Percentiles rank a stretch among this genome's conserved stretches.
Conservation (phyloP, 23 red algal genomes). For the Agarophyton chilense region DNA sequence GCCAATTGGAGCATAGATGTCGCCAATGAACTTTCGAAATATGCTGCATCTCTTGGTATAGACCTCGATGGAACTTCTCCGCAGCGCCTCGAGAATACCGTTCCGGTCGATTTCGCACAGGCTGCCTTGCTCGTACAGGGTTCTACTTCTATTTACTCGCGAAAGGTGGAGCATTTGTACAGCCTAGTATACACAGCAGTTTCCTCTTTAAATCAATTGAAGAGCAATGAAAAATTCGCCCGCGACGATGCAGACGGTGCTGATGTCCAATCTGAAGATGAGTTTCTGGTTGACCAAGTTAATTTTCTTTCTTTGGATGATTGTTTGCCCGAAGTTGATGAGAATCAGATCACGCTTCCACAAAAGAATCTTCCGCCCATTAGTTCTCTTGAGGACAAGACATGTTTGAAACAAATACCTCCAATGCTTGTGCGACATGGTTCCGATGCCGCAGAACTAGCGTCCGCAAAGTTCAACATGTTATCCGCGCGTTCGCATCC, state of each 20-base stretch:
- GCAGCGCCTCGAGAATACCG: neutral
- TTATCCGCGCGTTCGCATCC: conserved; percentile 39
- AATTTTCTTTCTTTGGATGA: conserved; percentile 53
- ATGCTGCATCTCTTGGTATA: conserved; percentile 38
- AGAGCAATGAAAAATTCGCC: neutral
- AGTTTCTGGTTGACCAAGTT: conserved; percentile 20
- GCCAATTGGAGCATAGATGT: conserved; percentile 82
- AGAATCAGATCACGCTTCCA: conserved; percentile 15
- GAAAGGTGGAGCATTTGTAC: conserved; percentile 86
- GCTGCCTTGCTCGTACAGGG: conserved; percentile 80
- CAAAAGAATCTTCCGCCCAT: neutral
- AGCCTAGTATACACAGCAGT: conserved; percentile 68
- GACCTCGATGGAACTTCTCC: conserved; percentile 5
- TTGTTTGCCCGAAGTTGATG: conserved; percentile 19
- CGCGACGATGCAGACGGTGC: neutral
- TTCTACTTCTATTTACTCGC: conserved; percentile 72
- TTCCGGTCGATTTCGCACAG: conserved; percentile 63
- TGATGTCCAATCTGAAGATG: conserved; percentile 27
- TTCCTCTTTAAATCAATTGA: conserved; percentile 36
- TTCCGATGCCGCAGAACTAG: conserved; percentile 17
- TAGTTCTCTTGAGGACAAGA: conserved; percentile 31
- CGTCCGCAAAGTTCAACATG: conserved; percentile 45
- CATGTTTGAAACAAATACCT: conserved; percentile 27
- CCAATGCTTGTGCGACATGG: conserved; percentile 32
- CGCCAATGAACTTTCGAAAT: conserved; percentile 69